These are phyloP conservation scores for Hypoxylon lienhwacheense DNA, from an alignment of 495 filamentous ascomycete species.

Conservation along the genomic window DNA sequence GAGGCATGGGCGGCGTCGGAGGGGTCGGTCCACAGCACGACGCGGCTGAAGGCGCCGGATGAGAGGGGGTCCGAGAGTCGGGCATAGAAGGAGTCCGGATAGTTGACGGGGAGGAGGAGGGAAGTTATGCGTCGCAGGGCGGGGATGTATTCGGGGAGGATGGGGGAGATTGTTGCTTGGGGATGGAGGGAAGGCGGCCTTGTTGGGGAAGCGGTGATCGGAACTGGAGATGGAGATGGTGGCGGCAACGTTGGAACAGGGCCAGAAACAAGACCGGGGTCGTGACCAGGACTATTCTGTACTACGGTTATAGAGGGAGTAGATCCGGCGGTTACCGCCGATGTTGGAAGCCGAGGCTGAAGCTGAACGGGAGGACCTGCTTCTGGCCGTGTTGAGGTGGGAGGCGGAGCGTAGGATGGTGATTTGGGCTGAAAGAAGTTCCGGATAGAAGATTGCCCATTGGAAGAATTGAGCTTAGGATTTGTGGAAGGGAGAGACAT, in stretches of 20 bases:
- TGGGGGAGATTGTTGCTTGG: constrained; percentile 59
- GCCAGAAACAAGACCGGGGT: no score
- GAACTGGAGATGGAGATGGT: constrained; percentile 39
- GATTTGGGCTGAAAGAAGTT: constrained; percentile 52
- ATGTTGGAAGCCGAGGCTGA: constrained; percentile 30
- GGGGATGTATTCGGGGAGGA: constrained; percentile 65
- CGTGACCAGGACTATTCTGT: constrained; percentile 10
- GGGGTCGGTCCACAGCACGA: constrained; percentile 60
- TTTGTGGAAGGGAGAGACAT: constrained; percentile 41
- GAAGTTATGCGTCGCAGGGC: constrained; percentile 79
- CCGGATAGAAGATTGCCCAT: constrained; percentile 52
- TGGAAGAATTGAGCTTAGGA: no score
- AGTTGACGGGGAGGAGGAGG: constrained; percentile 82
- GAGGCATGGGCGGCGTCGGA: constrained; percentile 24
- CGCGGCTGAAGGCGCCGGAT: constrained; percentile 71
- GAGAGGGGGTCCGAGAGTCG: constrained; percentile 68
- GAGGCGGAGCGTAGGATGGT: constrained; percentile 47
- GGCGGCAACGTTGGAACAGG: no score
- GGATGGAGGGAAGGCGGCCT: constrained; percentile 41
- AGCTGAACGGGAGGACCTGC: constrained; percentile 19
- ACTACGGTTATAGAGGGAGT: constrained; percentile 13
- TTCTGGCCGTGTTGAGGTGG: constrained; percentile 23
- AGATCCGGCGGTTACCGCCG: constrained; percentile 28
- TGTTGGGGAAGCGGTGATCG: constrained; percentile 42
- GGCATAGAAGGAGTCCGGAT: constrained; percentile 84